These are phyloP conservation scores for Lotmaria passim DNA, from an alignment of 208 protist species.

Conservation along the genomic window DNA sequence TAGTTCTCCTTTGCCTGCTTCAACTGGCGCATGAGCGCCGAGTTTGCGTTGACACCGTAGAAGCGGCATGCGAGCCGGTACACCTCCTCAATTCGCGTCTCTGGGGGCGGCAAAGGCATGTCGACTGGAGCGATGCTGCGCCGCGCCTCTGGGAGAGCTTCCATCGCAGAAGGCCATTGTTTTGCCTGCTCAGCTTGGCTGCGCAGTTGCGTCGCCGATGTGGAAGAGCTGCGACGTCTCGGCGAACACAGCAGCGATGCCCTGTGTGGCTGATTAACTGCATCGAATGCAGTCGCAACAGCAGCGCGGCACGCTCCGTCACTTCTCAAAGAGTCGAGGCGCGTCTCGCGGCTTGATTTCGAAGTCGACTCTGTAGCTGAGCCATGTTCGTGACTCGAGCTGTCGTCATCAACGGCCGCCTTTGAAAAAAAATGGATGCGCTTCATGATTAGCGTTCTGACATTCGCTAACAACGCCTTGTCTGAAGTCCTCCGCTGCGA, in stretches of 20 bases:
- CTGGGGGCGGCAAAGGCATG: background rate
- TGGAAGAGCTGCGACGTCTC: background rate
- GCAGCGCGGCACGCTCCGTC: background rate
- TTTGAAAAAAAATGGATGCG: conserved; percentile 14
- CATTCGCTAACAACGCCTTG: background rate
- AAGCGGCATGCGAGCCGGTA: conserved; percentile 37
- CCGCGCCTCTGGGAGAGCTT: conserved; percentile 14
- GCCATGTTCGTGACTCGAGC: background rate
- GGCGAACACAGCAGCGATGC: background rate
- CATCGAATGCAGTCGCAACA: too few species aligned
- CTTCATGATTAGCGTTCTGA: conserved; percentile 12
- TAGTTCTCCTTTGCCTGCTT: conserved; percentile 10
- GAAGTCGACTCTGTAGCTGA: background rate
- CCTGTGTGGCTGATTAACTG: background rate
- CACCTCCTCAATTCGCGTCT: conserved; percentile 22
- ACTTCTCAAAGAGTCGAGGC: background rate
- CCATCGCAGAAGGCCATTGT: background rate
- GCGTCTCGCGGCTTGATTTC: background rate
- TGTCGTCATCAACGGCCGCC: background rate
- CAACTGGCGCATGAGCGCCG: conserved; percentile 31
- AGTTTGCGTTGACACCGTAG: conserved; percentile 39
- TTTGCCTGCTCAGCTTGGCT: background rate
- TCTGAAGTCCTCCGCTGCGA: background rate
- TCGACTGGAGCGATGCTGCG: background rate
- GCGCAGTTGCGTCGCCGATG: background rate